Base-by-base conservation (phyloP, 805 yeast species). In the Kuraishia piskuri region DNA sequence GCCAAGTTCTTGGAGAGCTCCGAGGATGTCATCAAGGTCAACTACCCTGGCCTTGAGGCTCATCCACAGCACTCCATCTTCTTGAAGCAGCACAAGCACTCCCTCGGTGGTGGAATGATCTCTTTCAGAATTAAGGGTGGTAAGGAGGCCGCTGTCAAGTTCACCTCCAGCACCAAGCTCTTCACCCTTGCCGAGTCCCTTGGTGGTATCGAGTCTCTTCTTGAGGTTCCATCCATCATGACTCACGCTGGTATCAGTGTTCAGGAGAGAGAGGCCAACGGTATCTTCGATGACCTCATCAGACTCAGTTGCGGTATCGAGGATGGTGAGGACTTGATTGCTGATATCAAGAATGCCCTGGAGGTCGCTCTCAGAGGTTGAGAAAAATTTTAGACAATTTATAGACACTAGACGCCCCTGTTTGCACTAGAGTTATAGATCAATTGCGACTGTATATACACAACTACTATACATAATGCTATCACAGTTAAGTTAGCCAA, bases 161-260 rank as follows among this genome's bases (percentile, higher is more conserved):
- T 89, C 77, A 80, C 91, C 55, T 81, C 86, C 49, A 64, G 82
- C 49, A 87, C 95, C 57, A 80, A 84, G 72, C 66, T 87, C 56
- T 89, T 89, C 77, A 84, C 94, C 21, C 76, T 89, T 64, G 96
- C 96, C 54, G 96, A 90, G 73, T 88, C 96, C 21, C 78, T 89
- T 57, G 96, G 96, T 60, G 96, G 96, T 61, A 84, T 89, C 58
- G 96, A 89, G 74, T 84, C 91, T 8, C 75, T 88, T 63, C 72
- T 87, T 59, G 96, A 89, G 71, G 91, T 89, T 50, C 96, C 96
- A 46, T 94, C 96, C 49, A 81, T 83, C 54, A 88, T 88, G 96
- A 88, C 96, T 62, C 96, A 88, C 63, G 94, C 92, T 53, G 96
- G 96, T 66, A 88, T 88, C 68, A 90, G 94, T 64, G 75, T 76